Evolutionary conservation across 169 alveolate genomes (phyloP), one percentile per base, ranked within the genome.

Genomic region (Cystoisospora suis): DNA sequence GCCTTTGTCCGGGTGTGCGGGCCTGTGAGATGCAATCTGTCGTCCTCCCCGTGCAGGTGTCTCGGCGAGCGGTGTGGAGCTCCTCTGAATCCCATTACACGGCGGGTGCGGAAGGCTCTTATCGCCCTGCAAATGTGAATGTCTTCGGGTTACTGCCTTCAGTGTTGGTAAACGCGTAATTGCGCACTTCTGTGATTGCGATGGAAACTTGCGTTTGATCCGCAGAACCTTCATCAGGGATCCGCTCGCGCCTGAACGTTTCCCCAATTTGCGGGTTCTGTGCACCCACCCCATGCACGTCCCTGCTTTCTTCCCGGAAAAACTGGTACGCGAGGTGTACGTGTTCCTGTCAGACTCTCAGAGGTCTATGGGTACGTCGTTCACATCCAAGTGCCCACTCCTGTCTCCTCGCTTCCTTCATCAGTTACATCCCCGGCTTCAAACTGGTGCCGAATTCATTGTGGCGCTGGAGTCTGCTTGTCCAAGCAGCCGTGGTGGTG

Each of bases 261-360:
- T 72, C 23, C 83, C 83, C 47, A 72, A 72, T 72, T 38, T 72
- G 17, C 83, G 83, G 4, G 53, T 72, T n/a, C 56, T 72, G 9
- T 72, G 83, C 83, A 72, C 83, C 3, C 83, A 72, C 20, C 83
- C 83, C 15, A 46, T 72, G 9, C 83, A 72, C 56, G 83, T 38
- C 53, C 83, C 83, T 53, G 15, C 83, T 5, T 72, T 72, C 83
- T 6, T 72, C 56, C 83, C 83, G 36, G 23, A 40, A 29, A 40
- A 40, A 40, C 83, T 72, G 15, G 56, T 72, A 34, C 17, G 20
- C 32, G 83, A 72, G 32, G 83, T 72, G 56, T 38, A 72, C 56
- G 32, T 72, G 7, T 53, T 40, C 56, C 56, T 72, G 34, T 40
- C 42, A 34, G 83, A 72, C 53, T 38, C 42, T 6, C 83, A n/a